Percentiles rank a stretch among this genome's conserved stretches.
Conservation (phyloP, 495 filamentous ascomycete species). For the Mycothermus thermophilus region DNA sequence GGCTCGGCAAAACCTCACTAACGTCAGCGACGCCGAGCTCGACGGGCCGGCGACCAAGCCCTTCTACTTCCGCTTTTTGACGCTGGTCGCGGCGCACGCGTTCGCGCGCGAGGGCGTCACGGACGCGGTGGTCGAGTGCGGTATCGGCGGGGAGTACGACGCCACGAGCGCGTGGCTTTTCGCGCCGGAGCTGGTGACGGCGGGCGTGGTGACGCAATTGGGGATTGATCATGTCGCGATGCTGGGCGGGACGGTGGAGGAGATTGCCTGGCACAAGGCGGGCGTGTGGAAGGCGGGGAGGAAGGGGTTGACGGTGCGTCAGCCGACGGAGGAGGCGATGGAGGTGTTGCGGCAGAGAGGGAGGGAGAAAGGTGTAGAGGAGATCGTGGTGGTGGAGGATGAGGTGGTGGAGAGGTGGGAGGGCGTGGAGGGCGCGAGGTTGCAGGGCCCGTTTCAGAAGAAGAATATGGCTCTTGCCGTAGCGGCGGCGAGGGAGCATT, state of each 20-base stretch:
- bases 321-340: slow-evolving; percentile 18
- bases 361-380: slow-evolving; percentile 20
- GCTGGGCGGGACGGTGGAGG: slow-evolving; percentile 69
- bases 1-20: no score
- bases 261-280: slow-evolving; percentile 96
- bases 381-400: slow-evolving; percentile 23
- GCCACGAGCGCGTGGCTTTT: slow-evolving; percentile 58
- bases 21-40: slow-evolving; percentile 30
- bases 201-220: slow-evolving; percentile 64
- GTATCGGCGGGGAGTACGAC: slow-evolving; percentile 87
- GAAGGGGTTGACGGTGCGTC: slow-evolving; percentile 12
- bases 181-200: slow-evolving; percentile 59
- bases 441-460: slow-evolving; percentile 32
- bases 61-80: slow-evolving; percentile 81
- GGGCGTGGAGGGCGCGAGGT: slow-evolving; percentile 14
- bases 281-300: slow-evolving; percentile 73
- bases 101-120: slow-evolving; percentile 72
- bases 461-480: slow-evolving; percentile 33
- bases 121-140: slow-evolving; percentile 77
- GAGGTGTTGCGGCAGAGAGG: slow-evolving; percentile 26
- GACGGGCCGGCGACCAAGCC: slow-evolving; percentile 43
- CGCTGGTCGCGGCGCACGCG: slow-evolving; percentile 76
- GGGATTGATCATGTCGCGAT: slow-evolving; percentile 79
- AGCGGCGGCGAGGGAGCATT: slow-evolving; percentile 25
- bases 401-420: slow-evolving; percentile 24